Conservation (phyloP, 2,329 filamentous ascomycete species). For the Colletotrichum melonis region DNA sequence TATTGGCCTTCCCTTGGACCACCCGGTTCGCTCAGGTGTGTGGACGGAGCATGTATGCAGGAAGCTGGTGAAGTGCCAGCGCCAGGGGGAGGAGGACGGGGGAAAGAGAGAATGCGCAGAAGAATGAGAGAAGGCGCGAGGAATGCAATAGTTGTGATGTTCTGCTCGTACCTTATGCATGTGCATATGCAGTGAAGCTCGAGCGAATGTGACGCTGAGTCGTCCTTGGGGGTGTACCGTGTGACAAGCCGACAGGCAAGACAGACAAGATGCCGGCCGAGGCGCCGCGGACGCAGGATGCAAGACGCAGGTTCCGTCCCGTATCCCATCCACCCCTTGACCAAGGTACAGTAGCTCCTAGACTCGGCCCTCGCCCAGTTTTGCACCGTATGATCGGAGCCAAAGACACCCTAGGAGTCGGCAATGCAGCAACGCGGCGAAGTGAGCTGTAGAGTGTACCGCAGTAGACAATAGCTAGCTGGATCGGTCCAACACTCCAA, state of each 20-base stretch:
- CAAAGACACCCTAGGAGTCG: neutral
- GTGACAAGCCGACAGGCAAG: conserved; percentile 7
- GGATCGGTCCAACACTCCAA: neutral
- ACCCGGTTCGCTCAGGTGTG: neutral
- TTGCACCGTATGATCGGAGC: neutral
- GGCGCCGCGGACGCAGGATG: conserved; percentile 10
- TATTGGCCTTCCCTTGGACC: neutral
- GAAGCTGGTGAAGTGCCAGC: neutral
- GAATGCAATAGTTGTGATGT: conserved; percentile 23
- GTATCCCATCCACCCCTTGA: neutral
- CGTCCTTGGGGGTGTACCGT: neutral
- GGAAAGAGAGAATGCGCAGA: conserved; percentile 28
- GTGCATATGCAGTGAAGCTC: conserved; percentile 26
- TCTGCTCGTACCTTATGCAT: conserved; percentile 22
- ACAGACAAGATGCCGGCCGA: conserved; percentile 23
- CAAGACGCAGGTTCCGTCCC: conserved; percentile 25
- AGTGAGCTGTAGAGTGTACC: conserved; percentile 12
- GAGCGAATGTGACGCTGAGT: conserved; percentile 15
- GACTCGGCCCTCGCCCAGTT: neutral
- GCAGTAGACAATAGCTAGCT: neutral
- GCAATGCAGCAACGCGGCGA: conserved; percentile 13
- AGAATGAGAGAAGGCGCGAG: conserved; percentile 27
- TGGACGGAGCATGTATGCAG: neutral
- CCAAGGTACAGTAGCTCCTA: neutral
- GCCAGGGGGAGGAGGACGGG: conserved; percentile 1